Percentiles rank a stretch among this genome's conserved stretches.
Conservation (phyloP, 331 rosid species). For the Prunus yedoensis region DNA sequence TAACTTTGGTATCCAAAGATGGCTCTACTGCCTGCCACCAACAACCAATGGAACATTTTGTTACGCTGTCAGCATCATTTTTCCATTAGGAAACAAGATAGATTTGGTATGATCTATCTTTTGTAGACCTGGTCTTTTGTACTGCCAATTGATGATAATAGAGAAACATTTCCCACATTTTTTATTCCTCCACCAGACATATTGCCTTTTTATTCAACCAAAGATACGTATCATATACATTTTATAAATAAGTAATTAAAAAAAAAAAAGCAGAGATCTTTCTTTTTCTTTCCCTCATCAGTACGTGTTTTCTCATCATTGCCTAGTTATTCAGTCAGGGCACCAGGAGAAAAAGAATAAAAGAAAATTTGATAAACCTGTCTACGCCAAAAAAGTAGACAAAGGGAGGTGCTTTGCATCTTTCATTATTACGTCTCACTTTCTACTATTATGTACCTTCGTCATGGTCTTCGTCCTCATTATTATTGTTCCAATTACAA, state of each 20-base stretch:
- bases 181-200: not conserved
- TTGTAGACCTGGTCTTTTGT: not conserved
- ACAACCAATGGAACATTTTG: not conserved
- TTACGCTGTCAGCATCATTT: not conserved
- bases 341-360: no score
- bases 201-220: not conserved
- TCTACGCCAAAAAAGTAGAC: not conserved
- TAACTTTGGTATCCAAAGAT: not conserved
- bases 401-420: not conserved
- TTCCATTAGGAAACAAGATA: not conserved
- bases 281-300: not conserved
- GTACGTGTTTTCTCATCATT: not conserved
- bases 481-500: no score
- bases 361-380: not conserved
- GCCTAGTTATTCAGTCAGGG: not conserved
- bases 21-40: not conserved
- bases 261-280: not conserved
- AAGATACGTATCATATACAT: not conserved
- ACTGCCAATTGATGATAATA: not conserved
- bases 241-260: no score
- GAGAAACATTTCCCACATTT: not conserved
- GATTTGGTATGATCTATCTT: not conserved
- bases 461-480: no score
- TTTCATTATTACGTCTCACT: not conserved
- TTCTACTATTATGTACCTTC: not conserved